phyloP scores from a whole-genome alignment of 1,284 basidiomycete species.

The Trametes polyzona region DNA sequence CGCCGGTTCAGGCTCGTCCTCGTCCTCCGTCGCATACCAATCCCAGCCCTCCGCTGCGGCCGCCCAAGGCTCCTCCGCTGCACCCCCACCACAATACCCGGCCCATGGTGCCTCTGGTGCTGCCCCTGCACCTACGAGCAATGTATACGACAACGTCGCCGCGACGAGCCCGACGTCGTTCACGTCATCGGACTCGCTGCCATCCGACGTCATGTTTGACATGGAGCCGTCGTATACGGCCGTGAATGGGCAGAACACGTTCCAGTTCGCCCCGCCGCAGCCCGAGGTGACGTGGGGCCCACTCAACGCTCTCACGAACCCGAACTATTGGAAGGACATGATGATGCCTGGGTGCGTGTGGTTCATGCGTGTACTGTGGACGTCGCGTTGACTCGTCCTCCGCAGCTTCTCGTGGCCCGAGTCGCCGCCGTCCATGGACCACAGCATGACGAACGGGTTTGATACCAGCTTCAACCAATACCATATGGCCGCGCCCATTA shows the following conservation, averaged over 20 bases:
- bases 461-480: slow-evolving; percentile 18
- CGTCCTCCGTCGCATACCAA: neutral
- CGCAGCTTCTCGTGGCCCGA: slow-evolving; percentile 31
- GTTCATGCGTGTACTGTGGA: neutral
- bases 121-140: too few relatives aligned
- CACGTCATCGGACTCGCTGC: slow-evolving; percentile 20
- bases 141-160: slow-evolving; percentile 16
- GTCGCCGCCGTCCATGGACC: slow-evolving; percentile 19
- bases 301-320: slow-evolving; percentile 72
- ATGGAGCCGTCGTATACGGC: slow-evolving; percentile 28
- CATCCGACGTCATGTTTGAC: slow-evolving; percentile 29
- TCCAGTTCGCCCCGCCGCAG: slow-evolving; percentile 27
- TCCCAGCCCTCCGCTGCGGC: neutral
- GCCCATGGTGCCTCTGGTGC: slow-evolving; percentile 12
- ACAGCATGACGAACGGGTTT: slow-evolving; percentile 19
- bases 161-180: slow-evolving; percentile 22
- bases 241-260: slow-evolving; percentile 24
- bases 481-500: slow-evolving; percentile 24
- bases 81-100: slow-evolving; percentile 3
- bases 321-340: slow-evolving; percentile 74
- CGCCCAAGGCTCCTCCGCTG: neutral
- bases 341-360: slow-evolving; percentile 76
- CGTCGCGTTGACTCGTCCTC: neutral
- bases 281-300: slow-evolving; percentile 62
- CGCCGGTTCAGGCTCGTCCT: neutral